Conservation (phyloP, 805 yeast species). For the Clavispora asparagi region DNA sequence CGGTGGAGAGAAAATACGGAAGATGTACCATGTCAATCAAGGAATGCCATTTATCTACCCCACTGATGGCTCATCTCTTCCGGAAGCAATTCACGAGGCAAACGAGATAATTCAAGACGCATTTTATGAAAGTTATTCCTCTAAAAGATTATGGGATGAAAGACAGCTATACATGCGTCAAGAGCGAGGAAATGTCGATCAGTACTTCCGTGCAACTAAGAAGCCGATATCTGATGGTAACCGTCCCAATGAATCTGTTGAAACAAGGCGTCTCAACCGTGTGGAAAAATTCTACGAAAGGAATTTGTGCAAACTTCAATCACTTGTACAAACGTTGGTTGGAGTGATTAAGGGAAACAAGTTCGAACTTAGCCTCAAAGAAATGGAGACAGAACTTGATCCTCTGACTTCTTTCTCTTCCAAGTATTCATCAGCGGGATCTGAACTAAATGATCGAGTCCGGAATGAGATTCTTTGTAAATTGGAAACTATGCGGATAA, state of each 20-base stretch:
- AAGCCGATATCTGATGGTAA: conserved; percentile 12
- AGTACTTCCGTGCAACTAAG: conserved; percentile 13
- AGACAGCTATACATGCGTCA: conserved; percentile 65
- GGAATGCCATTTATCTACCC: conserved; percentile 67
- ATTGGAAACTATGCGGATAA: conserved; percentile 53
- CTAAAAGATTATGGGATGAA: conserved; percentile 67
- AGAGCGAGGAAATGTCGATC: conserved; percentile 52
- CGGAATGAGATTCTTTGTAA: conserved; percentile 29
- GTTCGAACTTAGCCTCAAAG: conserved; percentile 29
- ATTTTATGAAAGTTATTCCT: conserved; percentile 61
- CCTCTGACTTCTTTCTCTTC: conserved; percentile 25
- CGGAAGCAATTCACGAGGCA: conserved; percentile 77
- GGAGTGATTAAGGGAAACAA: conserved; percentile 57
- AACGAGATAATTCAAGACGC: conserved; percentile 58
- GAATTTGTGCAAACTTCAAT: conserved; percentile 51
- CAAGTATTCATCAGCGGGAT: conserved; percentile 5
- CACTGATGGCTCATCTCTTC: conserved; percentile 40
- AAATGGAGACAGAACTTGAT: conserved; percentile 32
- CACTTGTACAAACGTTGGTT: conserved; percentile 59
- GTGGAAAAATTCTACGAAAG: conserved; percentile 57
- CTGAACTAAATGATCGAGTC: conserved; percentile 3
- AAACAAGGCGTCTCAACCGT: conserved; percentile 41
- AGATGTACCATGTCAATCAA: conserved; percentile 60
- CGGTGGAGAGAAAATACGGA: conserved; percentile 46
- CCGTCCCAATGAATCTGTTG: conserved; percentile 28